These are phyloP conservation scores for Trichoderma brevicompactum DNA, from an alignment of 2,329 filamentous ascomycete genomes.

Conservation along the genomic window DNA sequence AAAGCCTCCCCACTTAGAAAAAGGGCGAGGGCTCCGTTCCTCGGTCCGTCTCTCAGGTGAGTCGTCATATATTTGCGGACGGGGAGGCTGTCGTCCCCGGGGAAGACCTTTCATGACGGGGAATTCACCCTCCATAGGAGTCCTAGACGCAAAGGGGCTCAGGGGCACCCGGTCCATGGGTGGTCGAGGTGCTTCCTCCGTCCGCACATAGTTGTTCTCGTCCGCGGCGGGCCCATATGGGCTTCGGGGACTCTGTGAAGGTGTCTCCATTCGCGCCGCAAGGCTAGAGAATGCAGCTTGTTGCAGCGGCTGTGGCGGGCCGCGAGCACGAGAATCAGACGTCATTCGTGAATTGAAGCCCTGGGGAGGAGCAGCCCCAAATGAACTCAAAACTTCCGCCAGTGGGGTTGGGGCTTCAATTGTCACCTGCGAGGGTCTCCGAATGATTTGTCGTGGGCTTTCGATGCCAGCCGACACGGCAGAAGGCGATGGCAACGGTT, in stretches of 20 bases:
- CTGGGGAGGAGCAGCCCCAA: constrained; percentile 35
- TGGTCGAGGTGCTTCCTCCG: constrained; percentile 25
- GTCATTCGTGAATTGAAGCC: constrained; percentile 37
- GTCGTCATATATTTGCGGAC: constrained; percentile 28
- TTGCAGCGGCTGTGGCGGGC: constrained; percentile 34
- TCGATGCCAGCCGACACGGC: constrained; percentile 18
- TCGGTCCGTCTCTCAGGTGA: not conserved
- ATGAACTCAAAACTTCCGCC: constrained; percentile 27
- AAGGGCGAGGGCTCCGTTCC: constrained; percentile 26
- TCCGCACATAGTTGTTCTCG: constrained; percentile 27
- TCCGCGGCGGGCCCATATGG: constrained; percentile 34
- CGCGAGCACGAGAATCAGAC: constrained; percentile 32
- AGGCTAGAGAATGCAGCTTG: constrained; percentile 35
- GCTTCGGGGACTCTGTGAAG: constrained; percentile 31
- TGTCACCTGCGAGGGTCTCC: constrained; percentile 8
- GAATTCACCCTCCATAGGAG: constrained; percentile 42
- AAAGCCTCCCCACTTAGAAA: constrained; percentile 22
- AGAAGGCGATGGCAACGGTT: constrained; percentile 15
- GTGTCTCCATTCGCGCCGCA: constrained; percentile 27
- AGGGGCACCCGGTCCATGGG: constrained; percentile 28
- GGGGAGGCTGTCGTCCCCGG: constrained; percentile 39
- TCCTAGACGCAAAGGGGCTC: constrained; percentile 38
- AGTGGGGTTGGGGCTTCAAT: constrained; percentile 3
- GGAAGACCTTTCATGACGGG: constrained; percentile 44
- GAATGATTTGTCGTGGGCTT: constrained; percentile 20